Conservation (phyloP, 139 green algal genomes). For the Ettlia oleoabundans region DNA sequence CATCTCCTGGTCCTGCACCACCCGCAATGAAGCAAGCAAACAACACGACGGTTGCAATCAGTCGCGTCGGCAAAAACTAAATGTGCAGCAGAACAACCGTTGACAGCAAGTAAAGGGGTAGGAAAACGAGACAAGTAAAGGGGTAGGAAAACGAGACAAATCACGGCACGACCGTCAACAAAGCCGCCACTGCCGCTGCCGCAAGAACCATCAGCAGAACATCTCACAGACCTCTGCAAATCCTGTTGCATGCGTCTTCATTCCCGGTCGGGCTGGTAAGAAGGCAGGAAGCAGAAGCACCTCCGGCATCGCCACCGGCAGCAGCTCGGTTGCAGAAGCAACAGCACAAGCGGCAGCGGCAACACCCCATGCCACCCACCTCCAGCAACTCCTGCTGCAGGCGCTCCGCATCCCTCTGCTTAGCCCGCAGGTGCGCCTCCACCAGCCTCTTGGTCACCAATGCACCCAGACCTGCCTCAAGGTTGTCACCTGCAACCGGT, state of each 20-base stretch:
- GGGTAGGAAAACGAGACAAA: too few relatives aligned
- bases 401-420: conserved; percentile 19
- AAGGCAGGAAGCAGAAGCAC: too few relatives aligned
- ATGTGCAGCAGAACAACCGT: too few relatives aligned
- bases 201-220: too few relatives aligned
- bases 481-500: conserved; percentile 9
- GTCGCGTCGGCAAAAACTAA: background rate
- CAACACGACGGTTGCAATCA: too few relatives aligned
- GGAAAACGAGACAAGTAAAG: too few relatives aligned
- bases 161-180: background rate
- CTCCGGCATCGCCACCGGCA: too few relatives aligned
- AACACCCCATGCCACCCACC: background rate
- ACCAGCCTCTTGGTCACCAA: conserved; percentile 28
- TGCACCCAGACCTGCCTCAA: conserved; percentile 27
- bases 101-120: too few relatives aligned
- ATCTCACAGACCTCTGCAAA: background rate
- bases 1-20: conserved; percentile 6
- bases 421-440: background rate
- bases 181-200: too few relatives aligned
- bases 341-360: background rate
- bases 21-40: background rate
- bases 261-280: too few relatives aligned
- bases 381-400: conserved; percentile 33
- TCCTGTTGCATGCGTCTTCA: too few relatives aligned
- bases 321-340: background rate